Percentiles rank a stretch among this genome's conserved stretches.
Evolutionary conservation across 1,139 yeast genomes (phyloP).

Genomic region (Candida neerlandica): DNA sequence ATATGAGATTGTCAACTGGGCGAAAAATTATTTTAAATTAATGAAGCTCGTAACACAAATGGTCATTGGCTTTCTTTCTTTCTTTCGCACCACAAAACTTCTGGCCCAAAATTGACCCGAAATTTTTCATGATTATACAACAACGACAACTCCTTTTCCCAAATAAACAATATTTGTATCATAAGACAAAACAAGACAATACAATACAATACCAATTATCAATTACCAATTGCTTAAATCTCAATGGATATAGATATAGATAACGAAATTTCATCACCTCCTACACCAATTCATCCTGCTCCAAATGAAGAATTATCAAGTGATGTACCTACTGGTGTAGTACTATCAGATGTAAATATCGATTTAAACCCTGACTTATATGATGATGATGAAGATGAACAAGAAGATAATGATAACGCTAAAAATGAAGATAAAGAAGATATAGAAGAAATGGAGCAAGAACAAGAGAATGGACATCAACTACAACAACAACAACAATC

Average conservation of each 20-base stretch:
- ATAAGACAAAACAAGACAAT: neutral
- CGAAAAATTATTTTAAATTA: no score
- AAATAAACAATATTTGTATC: no score
- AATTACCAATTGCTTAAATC: no score
- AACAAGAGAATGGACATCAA: neutral
- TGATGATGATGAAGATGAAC: constrained; percentile 27
- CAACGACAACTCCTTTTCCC: no score
- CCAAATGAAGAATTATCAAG: constrained; percentile 44
- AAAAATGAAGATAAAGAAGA: neutral
- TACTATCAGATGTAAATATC: constrained; percentile 27
- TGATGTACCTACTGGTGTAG: constrained; percentile 29
- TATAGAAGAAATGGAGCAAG: neutral
- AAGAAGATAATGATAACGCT: constrained; percentile 4
- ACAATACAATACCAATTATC: neutral
- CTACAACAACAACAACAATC: neutral
- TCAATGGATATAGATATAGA: constrained; percentile 12
- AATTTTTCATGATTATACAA: neutral
- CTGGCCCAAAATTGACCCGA: no score
- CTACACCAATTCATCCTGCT: constrained; percentile 52
- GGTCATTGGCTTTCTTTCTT: no score
- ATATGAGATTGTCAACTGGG: no score
- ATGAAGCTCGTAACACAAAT: no score
- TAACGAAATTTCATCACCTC: constrained; percentile 26
- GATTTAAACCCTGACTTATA: constrained; percentile 47
- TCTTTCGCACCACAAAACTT: no score